A percentile compares a stretch with the other conserved stretches of the same genome.
Evolutionary conservation across 345 rosid species (phyloP).

Genomic region (Boechera stricta): DNA sequence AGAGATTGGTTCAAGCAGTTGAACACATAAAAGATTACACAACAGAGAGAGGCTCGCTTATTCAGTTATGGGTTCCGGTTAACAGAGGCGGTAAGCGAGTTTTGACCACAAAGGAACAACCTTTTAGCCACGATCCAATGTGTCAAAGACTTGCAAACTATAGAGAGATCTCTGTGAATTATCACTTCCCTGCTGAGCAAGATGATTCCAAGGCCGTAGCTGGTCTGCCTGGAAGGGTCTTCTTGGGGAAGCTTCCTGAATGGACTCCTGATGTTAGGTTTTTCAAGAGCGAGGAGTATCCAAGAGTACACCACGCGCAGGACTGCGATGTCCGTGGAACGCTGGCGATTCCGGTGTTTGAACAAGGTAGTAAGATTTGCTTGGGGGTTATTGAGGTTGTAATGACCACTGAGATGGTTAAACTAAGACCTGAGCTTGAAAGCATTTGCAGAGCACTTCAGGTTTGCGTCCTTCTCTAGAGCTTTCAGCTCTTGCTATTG

Average conservation of each 20-base stretch:
- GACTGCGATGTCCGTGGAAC: constrained; percentile 78
- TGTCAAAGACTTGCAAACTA: constrained; percentile 71
- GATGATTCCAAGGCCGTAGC: constrained; percentile 63
- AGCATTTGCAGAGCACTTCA: constrained; percentile 85
- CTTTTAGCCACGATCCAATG: constrained; percentile 63
- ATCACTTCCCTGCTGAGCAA: constrained; percentile 74
- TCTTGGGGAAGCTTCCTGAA: constrained; percentile 83
- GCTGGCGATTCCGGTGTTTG: constrained; percentile 91
- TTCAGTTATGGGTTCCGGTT: constrained; percentile 91
- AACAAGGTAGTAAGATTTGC: constrained; percentile 79
- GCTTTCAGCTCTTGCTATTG: constrained; percentile 13
- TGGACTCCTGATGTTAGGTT: constrained; percentile 97
- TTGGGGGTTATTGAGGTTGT: constrained; percentile 95
- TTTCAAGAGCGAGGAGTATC: constrained; percentile 85
- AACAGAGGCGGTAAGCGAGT: constrained; percentile 67
- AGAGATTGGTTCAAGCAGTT: constrained; percentile 73
- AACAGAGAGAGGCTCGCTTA: constrained; percentile 69
- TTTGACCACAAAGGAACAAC: constrained; percentile 71
- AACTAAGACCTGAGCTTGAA: constrained; percentile 76
- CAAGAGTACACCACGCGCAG: constrained; percentile 75
- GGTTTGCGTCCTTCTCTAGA: constrained; percentile 54
- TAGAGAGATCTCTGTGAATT: constrained; percentile 73
- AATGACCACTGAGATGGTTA: constrained; percentile 69
- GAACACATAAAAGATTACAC: constrained; percentile 60
- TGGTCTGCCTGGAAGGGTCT: constrained; percentile 91